Base-by-base conservation (phyloP, 768 basidiomycete genomes). In the Boletus pseudopeckii region DNA sequence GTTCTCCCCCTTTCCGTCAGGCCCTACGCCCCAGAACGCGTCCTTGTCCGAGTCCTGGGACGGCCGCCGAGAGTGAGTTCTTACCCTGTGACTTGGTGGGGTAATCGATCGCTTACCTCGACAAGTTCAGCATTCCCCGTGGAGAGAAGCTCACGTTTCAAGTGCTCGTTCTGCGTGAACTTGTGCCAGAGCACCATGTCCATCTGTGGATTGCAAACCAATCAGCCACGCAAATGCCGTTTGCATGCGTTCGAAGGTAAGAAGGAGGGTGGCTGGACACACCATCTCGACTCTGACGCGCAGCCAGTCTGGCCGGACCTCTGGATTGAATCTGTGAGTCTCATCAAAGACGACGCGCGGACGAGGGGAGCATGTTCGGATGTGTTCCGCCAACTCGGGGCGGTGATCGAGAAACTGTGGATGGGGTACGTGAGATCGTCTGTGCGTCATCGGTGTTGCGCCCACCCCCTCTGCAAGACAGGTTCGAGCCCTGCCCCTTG, bases 21-120 rank as follows among this genome's bases (percentile, higher is more conserved):
- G 61, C 44, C 76, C 75, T 52, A 74, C 56, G 28, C 75, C 76
- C 75, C 75, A 77, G 58, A 76, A 75, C 43, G 70, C 64, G 55
- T 77, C 74, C 47, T 67, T 65, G 62, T 64, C 63, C 1, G 65
- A 66, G 49, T 64, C 60, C 59, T 66, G 50, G 34, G 57, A 59
- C 36, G 48, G 53, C 52, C 39, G 41, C 44, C 55, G 44, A 61
- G 53, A 45, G 59, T 61, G 50, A 61, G 62, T 55, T 53, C 45
- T 37, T 30, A n/a, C 17, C 33, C 34, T 45, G 33, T 46, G 39
- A 52, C 26, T 46, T 28, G 20, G 43, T 13, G 46, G 44, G 20
- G 30, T 8, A 40, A 26, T 26, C n/a, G 53, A 59, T 63, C 57
- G 46, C 74, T 70, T 52, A 74, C 69, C 63, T 76, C 71, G 33